These are phyloP conservation scores for Diplogelasinospora grovesii DNA, from an alignment of 495 filamentous ascomycete species.

Conservation along the genomic window DNA sequence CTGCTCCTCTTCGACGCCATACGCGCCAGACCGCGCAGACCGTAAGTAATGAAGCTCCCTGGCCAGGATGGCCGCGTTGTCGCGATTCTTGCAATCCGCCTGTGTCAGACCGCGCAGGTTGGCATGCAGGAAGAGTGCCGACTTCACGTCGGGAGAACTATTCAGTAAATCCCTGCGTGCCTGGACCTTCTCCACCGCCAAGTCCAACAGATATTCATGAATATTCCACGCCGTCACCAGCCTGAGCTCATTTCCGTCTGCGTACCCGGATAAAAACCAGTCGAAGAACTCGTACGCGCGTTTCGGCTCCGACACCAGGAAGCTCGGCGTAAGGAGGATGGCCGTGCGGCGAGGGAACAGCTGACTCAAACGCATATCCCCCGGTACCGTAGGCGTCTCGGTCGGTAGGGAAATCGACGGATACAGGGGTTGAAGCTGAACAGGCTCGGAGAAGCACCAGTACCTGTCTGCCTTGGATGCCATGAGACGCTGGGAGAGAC, in stretches of 20 bases:
- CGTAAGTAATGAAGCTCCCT: constrained; percentile 18
- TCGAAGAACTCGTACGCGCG: constrained; percentile 45
- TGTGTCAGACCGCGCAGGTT: constrained; percentile 19
- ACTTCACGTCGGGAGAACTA: background rate
- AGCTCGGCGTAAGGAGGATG: constrained; percentile 59
- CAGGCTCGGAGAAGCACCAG: constrained; percentile 28
- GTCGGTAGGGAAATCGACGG: constrained; percentile 12
- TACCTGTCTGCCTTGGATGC: constrained; percentile 17
- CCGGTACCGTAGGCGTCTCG: constrained; percentile 7
- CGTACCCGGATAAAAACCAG: constrained; percentile 44
- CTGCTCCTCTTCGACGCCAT: constrained; percentile 21
- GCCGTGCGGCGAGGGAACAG: constrained; percentile 53
- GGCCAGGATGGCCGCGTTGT: constrained; percentile 14
- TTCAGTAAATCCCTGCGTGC: constrained; percentile 21
- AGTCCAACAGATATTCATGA: constrained; percentile 32
- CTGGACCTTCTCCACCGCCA: constrained; percentile 33
- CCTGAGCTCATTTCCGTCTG: constrained; percentile 17
- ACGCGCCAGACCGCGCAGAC: constrained; percentile 1
- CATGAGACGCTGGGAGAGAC: constrained; percentile 12
- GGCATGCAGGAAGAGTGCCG: constrained; percentile 12
- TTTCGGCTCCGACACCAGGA: constrained; percentile 46
- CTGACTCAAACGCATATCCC: constrained; percentile 34
- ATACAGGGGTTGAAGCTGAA: constrained; percentile 15
- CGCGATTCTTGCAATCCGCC: constrained; percentile 21
- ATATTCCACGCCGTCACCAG: constrained; percentile 36